Evolutionary conservation across 305 asterid genomes (phyloP).

Genomic region (Andrographis paniculata): DNA sequence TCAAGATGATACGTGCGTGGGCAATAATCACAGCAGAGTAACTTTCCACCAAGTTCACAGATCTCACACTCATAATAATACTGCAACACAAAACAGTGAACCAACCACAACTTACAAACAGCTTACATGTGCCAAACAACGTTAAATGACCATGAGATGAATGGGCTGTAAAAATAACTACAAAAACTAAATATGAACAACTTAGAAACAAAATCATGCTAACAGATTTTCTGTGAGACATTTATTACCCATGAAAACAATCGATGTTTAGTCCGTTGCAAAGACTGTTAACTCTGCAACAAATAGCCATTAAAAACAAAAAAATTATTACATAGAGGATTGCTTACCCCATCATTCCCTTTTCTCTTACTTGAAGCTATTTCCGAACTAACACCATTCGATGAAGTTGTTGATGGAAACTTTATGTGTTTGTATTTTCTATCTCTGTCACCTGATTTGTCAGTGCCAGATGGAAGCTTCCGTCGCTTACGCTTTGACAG

Average conservation of each 20-base stretch:
- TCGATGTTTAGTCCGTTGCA: neutral
- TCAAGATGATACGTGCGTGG: constrained; percentile 13
- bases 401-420: constrained; percentile 23
- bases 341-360: constrained; percentile 71
- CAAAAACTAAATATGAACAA: neutral
- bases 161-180: neutral
- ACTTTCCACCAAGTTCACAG: constrained; percentile 14
- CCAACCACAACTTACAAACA: neutral
- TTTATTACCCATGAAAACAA: neutral
- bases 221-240: no score
- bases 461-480: constrained; percentile 39
- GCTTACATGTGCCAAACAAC: no score
- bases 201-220: neutral
- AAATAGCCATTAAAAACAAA: neutral
- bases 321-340: constrained; percentile 12
- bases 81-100: constrained; percentile 29
- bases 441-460: constrained; percentile 27
- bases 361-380: constrained; percentile 37
- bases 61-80: constrained; percentile 54
- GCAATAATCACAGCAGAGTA: constrained; percentile 11
- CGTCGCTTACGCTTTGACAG: constrained; percentile 54
- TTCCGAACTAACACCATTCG: constrained; percentile 26
- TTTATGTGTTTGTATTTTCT: constrained; percentile 27
- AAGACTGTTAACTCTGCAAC: constrained; percentile 10
- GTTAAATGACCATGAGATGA: no score